Conservation (phyloP, 768 basidiomycete species). For the Termitomyces sp. region DNA sequence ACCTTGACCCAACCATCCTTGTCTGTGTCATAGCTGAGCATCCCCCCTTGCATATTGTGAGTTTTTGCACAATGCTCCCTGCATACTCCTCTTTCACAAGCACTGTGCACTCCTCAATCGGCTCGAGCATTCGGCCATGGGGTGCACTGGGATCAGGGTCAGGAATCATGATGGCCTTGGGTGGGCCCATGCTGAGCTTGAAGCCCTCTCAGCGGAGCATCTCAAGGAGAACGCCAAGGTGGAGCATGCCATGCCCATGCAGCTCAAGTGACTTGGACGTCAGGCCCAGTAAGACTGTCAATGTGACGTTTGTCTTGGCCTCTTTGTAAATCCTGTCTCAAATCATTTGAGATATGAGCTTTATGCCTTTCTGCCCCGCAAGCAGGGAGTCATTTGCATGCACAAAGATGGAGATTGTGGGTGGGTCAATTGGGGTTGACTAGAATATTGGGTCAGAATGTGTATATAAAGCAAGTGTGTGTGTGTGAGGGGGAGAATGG, state of each 20-base stretch:
- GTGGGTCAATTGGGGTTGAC: conserved; percentile 45
- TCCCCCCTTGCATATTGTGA: conserved; percentile 45
- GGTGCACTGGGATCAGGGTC: too few species aligned
- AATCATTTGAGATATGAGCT: conserved; percentile 43
- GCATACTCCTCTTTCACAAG: too few species aligned
- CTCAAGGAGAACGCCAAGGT: conserved; percentile 46
- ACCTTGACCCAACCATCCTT: conserved; percentile 43
- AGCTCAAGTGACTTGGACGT: conserved; percentile 45
- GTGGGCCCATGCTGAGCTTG: conserved; percentile 39
- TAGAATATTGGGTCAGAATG: background rate
- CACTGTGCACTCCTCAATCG: too few species aligned
- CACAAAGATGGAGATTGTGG: too few species aligned
- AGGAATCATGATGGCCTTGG: too few species aligned
- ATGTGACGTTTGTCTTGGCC: conserved; percentile 43
- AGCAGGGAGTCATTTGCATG: conserved; percentile 44
- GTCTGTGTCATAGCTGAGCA: conserved; percentile 39
- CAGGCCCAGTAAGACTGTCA: conserved; percentile 42
- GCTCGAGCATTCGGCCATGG: too few species aligned
- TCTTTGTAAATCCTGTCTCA: conserved; percentile 43
- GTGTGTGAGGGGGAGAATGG: background rate
- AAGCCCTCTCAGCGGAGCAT: conserved; percentile 44
- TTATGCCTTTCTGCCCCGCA: conserved; percentile 38
- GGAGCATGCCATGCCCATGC: conserved; percentile 41
- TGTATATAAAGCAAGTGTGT: background rate
- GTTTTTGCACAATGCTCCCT: too few species aligned